Conservation (phyloP, 2,329 filamentous ascomycete species). For the Diaporthe eres region DNA sequence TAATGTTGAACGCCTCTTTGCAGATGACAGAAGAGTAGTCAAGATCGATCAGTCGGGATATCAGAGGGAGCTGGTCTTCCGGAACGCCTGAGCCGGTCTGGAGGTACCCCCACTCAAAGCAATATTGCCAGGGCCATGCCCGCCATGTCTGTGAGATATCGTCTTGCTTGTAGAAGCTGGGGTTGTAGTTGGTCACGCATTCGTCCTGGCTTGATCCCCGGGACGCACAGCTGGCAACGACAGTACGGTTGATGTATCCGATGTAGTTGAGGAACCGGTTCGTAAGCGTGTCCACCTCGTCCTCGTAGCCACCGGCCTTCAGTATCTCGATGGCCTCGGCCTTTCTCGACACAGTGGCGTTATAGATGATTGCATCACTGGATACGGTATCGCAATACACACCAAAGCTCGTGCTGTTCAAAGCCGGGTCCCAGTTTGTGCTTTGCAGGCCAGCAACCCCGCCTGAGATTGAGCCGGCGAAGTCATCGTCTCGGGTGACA, state of each 20-base stretch:
- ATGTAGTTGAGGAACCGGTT: constrained; percentile 67
- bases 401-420: constrained; percentile 58
- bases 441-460: constrained; percentile 62
- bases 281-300: constrained; percentile 54
- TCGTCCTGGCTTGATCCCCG: constrained; percentile 50
- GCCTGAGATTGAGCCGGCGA: constrained; percentile 57
- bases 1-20: constrained; percentile 78
- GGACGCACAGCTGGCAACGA: constrained; percentile 45
- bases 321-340: constrained; percentile 57
- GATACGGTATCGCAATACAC: constrained; percentile 64
- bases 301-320: constrained; percentile 56
- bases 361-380: constrained; percentile 57
- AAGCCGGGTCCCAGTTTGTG: constrained; percentile 67
- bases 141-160: constrained; percentile 58
- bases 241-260: constrained; percentile 56
- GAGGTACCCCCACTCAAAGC: constrained; percentile 82
- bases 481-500: constrained; percentile 62
- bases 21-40: constrained; percentile 75
- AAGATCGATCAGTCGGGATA: constrained; percentile 79
- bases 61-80: constrained; percentile 72
- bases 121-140: constrained; percentile 68
- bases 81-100: constrained; percentile 81
- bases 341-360: constrained; percentile 54
- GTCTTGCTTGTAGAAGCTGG: constrained; percentile 52
- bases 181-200: constrained; percentile 55